phyloP scores from a whole-genome alignment of 495 filamentous ascomycete genomes.

The Penicillium egyptiacum region DNA sequence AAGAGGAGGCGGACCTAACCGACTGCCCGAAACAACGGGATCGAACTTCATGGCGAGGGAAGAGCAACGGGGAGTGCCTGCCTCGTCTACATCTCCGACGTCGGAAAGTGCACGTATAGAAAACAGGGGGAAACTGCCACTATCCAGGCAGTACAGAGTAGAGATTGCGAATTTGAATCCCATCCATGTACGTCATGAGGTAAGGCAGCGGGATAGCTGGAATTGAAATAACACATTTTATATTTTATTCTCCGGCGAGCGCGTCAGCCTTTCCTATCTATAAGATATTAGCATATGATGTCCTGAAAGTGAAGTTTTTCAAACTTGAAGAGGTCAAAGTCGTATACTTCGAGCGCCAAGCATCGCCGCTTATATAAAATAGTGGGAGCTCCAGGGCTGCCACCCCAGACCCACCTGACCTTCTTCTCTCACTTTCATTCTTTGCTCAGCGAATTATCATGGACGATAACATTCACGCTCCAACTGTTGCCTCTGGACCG shows the following conservation, averaged over 20 bases:
- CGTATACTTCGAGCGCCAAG: constrained; percentile 17
- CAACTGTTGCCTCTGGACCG: constrained; percentile 72
- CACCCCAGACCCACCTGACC: constrained; percentile 22
- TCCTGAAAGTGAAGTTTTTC: neutral
- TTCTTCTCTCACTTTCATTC: constrained; percentile 21
- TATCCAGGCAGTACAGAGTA: neutral
- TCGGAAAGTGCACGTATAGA: neutral
- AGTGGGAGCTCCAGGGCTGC: neutral
- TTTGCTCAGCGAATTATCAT: constrained; percentile 52
- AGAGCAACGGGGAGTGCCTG: constrained; percentile 13
- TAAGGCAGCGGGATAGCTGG: constrained; percentile 22
- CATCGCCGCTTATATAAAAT: constrained; percentile 26
- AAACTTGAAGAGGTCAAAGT: neutral
- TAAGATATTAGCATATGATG: neutral
- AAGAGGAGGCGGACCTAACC: constrained; percentile 1
- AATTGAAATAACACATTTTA: constrained; percentile 17
- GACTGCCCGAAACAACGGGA: neutral
- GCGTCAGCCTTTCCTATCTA: neutral
- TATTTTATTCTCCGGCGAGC: neutral
- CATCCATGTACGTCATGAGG: constrained; percentile 34
- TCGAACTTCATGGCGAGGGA: constrained; percentile 23
- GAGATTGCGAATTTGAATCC: constrained; percentile 26
- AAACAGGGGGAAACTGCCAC: constrained; percentile 15
- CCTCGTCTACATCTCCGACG: constrained; percentile 3
- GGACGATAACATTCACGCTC: constrained; percentile 70